These are phyloP conservation scores for Amanita exitialis DNA, from an alignment of 768 basidiomycete species.

Conservation along the genomic window DNA sequence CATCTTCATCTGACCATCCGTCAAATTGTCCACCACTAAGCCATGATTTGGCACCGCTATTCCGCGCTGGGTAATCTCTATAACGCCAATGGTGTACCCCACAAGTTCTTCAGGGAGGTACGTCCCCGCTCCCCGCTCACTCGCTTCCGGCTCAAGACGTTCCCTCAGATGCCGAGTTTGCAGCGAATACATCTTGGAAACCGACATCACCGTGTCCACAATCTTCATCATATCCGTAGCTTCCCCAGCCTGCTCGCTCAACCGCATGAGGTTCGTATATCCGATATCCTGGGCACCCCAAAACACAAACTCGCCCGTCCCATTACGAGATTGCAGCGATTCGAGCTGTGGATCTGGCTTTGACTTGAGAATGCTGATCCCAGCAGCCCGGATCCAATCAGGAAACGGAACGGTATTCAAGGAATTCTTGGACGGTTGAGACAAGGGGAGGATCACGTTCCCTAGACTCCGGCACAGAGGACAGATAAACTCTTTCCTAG, in stretches of 20 bases:
- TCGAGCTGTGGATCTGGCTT: constrained; percentile 68
- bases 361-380: constrained; percentile 81
- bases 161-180: constrained; percentile 81
- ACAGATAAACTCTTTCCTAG: constrained; percentile 90
- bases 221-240: constrained; percentile 58
- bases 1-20: constrained; percentile 70
- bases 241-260: constrained; percentile 39
- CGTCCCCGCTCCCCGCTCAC: constrained; percentile 74
- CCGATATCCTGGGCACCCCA: constrained; percentile 79
- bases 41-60: constrained; percentile 16
- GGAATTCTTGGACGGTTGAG: constrained; percentile 34
- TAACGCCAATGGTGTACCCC: constrained; percentile 74
- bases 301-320: constrained; percentile 83
- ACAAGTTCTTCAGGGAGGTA: constrained; percentile 90
- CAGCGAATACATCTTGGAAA: constrained; percentile 70
- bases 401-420: constrained; percentile 59
- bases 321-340: constrained; percentile 63
- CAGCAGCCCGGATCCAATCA: constrained; percentile 85
- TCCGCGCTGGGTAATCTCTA: constrained; percentile 79
- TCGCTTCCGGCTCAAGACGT: constrained; percentile 56
- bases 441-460: constrained; percentile 86
- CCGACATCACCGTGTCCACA: constrained; percentile 78
- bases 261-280: constrained; percentile 46
- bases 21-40: constrained; percentile 62
- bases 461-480: constrained; percentile 95